Conservation (phyloP, 192 early-diverging fungal genomes). For the Podila verticillata region DNA sequence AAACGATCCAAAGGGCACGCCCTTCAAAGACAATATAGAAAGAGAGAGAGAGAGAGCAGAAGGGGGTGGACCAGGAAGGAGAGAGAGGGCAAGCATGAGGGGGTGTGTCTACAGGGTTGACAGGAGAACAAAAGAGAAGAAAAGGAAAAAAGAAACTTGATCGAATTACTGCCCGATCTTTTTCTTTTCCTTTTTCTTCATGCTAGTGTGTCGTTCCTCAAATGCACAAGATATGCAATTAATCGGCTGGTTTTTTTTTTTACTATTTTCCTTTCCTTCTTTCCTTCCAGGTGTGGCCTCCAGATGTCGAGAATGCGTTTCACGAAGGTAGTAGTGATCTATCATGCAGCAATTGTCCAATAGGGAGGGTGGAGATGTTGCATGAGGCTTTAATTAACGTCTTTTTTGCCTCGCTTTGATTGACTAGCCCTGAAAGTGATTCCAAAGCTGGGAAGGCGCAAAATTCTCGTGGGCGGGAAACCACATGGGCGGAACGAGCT, state of each 20-base stretch:
- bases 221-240: neutral
- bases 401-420: too few species aligned
- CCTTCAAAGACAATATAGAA: too few species aligned
- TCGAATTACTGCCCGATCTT: conserved; percentile 2
- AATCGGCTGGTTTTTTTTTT: neutral
- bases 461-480: conserved; percentile 63
- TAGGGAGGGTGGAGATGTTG: too few species aligned
- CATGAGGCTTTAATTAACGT: too few species aligned
- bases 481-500: conserved; percentile 76
- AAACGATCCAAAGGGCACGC: too few species aligned
- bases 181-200: neutral
- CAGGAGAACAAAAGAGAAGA: neutral
- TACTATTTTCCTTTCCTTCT: neutral
- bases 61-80: too few species aligned
- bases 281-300: conserved; percentile 63
- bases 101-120: neutral
- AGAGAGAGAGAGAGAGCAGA: too few species aligned
- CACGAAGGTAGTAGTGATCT: conserved; percentile 61
- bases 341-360: too few species aligned
- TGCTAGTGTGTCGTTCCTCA: neutral
- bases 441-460: conserved; percentile 62
- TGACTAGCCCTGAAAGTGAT: conserved; percentile 57
- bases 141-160: neutral
- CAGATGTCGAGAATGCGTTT: conserved; percentile 67
- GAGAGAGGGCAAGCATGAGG: neutral